Base-by-base conservation (phyloP, 176 grass and related monocot species). In the Echinochloa phyllopogon region DNA sequence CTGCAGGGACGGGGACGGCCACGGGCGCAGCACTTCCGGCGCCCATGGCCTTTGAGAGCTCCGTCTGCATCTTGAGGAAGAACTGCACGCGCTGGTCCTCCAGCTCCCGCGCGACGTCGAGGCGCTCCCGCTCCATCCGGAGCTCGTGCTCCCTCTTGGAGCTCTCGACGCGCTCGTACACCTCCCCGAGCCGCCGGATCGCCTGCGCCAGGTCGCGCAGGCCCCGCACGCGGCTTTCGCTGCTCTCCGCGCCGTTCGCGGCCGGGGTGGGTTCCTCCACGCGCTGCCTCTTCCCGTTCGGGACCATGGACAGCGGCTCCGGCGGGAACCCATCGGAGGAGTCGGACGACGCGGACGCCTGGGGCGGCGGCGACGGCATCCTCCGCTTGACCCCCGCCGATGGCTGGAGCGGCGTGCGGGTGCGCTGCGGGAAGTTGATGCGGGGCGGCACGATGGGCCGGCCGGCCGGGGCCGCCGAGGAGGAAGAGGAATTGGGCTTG, bases 291-390 rank as follows among this genome's bases (percentile, higher is more conserved):
- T 95, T 95, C 18, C 91, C 93, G 44, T 94, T 95, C 14, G 83
- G 23, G 1, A 87, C 21, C 37, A 66, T 78, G 3, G 53, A 8
- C 41, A 17, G 63, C 11, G 92, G 83, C 60, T 92, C 93, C 0
- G 96, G 96, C 8, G 96, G 96, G 72, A 94, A 94, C 1, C 96
- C 96, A n/a, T 98, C 96, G 3, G 96, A 98, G 3, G 96, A 98
- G 23, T 89, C 96, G 0, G 86, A 92, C 7, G 89, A 91, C 8
- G 65, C 84, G 2, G 87, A 86, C 36, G 84, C 57, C 63, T 90
- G 86, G 6, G 68, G 86, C 29, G 82, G 88, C 20, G 87, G 86
- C 39, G 82, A 88, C 15, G 87, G 82, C 36, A 86, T 41, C 87
- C 55, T 77, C 69, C 83, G 64, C 85, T 90, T 95, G 33, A n/a